Conservation (phyloP, 164 flowering plant genomes). For the Hamamelis virginiana region DNA sequence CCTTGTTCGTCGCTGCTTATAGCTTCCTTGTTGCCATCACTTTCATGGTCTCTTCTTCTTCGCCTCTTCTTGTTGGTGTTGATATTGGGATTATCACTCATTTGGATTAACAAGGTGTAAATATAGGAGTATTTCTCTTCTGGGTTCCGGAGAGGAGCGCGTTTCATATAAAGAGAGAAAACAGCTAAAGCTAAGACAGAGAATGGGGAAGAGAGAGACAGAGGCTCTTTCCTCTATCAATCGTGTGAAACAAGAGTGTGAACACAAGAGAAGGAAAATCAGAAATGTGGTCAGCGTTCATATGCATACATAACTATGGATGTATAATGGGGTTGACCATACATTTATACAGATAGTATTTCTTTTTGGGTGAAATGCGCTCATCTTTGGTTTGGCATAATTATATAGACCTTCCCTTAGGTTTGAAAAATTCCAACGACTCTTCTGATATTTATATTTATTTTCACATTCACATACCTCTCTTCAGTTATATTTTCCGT, state of each 20-base stretch:
- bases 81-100: slow-evolving; percentile 12
- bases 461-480: no score
- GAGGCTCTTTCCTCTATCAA: background rate
- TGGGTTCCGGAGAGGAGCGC: slow-evolving; percentile 1
- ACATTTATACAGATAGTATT: no score
- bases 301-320: no score
- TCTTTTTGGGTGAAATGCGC: no score
- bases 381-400: no score
- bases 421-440: no score
- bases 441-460: no score
- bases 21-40: background rate
- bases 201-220: background rate
- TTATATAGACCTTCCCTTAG: no score
- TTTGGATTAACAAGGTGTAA: slow-evolving; percentile 11
- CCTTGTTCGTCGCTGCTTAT: slow-evolving; percentile 18
- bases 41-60: background rate
- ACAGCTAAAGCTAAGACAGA: background rate
- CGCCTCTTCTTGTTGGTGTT: background rate
- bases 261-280: no score
- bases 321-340: no score
- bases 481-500: no score
- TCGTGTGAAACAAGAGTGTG: background rate
- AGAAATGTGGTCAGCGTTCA: no score
- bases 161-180: slow-evolving; percentile 14
- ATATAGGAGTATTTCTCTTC: background rate